phyloP scores from a whole-genome alignment of 495 filamentous ascomycete genomes.

The Aspergillus coremiiformis region DNA sequence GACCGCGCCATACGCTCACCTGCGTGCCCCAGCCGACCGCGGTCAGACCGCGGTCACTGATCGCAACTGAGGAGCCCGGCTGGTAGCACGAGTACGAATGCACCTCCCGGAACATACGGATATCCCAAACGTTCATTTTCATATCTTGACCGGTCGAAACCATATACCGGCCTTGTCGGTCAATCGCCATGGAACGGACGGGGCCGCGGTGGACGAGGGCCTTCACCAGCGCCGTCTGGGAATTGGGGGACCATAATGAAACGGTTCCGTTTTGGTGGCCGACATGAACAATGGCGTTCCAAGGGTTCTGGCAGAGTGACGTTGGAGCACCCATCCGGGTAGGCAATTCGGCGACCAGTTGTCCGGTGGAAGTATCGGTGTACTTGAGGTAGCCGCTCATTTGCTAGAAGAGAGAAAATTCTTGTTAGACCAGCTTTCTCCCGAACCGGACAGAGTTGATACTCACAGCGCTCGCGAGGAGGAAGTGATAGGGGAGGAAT shows the following conservation, averaged over 20 bases:
- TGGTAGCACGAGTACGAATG: constrained; percentile 82
- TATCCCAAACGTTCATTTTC: constrained; percentile 93
- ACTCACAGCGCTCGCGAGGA: constrained; percentile 76
- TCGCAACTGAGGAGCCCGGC: constrained; percentile 75
- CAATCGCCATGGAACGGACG: constrained; percentile 78
- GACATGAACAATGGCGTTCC: constrained; percentile 83
- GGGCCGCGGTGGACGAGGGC: constrained; percentile 90
- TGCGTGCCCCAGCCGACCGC: constrained; percentile 91
- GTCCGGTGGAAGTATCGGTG: constrained; percentile 88
- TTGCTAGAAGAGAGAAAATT: constrained; percentile 41
- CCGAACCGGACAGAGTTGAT: background rate
- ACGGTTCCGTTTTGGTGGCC: constrained; percentile 94
- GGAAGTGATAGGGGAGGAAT: constrained; percentile 93
- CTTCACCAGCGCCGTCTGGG: constrained; percentile 77
- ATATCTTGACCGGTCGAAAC: constrained; percentile 84
- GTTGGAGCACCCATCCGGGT: constrained; percentile 81
- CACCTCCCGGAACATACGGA: constrained; percentile 87
- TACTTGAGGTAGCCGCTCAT: constrained; percentile 86
- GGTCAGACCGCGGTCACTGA: constrained; percentile 80
- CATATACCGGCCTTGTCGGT: constrained; percentile 92
- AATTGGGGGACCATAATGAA: constrained; percentile 94
- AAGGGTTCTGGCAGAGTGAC: constrained; percentile 75
- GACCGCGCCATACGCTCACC: constrained; percentile 79
- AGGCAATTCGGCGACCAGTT: constrained; percentile 71
- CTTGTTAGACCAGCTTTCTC: background rate